Base-by-base conservation (phyloP, 768 basidiomycete species). In the Obba rivulosa region DNA sequence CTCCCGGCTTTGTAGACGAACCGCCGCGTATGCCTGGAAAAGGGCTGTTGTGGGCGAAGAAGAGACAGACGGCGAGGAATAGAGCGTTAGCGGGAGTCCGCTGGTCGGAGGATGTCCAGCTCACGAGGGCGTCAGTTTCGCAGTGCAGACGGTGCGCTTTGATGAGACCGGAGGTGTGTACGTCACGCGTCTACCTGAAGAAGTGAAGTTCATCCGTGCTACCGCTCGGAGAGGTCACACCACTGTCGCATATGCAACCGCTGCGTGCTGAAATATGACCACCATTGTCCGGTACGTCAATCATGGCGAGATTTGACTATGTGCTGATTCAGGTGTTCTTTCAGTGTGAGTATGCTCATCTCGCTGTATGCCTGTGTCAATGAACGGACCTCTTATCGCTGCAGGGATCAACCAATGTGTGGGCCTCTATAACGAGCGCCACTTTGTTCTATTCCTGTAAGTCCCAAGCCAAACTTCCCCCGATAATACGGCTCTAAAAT, bases 401-500 rank as follows among this genome's bases (percentile, higher is more conserved):
- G 7, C 60, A 93, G 91, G 93, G 93, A 81, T 97, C 43, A 97
- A 97, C 65, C 91, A 92, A 79, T 98, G 95, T 62, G 95, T 99
- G 38, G 95, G 95, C 10, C 65, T 98, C 7, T 76, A 95, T 62
- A 99, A 98, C 57, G 94, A 97, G 62, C 83, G 95, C 0, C 92
- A 97, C 68, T 99, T 99, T 58, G 77, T 95, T 34, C 70, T 98
- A 41, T 99, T 98, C 76, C 86, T 98, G 91, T 90, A 53, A 47
- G 84, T 68, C 7, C 28, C 35, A 16, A 41, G 14, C 13, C n/a
- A 43, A 47, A 22, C 45, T 34, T 45, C 43, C 43, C 24, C 38
- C 22, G 28, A 36, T 10, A 8, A 43, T 36, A 3, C 11, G 35
- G 18, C 1, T 23, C 1, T 48, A 38, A 34, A 22, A 45, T 34